Base-by-base conservation (phyloP, 192 early-diverging fungal genomes). In the Podila verticillata region DNA sequence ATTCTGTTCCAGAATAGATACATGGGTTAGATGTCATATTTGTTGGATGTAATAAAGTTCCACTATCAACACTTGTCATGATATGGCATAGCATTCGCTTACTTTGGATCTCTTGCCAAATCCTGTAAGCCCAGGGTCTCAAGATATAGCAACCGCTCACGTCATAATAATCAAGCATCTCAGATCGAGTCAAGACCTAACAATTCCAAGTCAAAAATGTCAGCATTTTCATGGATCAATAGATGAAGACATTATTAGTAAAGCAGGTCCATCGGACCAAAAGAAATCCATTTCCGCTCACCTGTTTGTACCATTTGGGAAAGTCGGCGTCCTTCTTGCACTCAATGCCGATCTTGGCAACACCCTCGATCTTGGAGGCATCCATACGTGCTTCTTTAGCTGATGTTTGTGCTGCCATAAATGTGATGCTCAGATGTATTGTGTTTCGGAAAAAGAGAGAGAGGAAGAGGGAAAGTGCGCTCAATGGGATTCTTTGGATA, bases 151-250 rank as follows among this genome's bases (percentile, higher is more conserved):
- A 99, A 39, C 98, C 98, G 74, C 92, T 94, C 39, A 99, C 92
- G 79, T 98, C 95, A 88, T 99, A 99, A 88, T 98, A 97, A 75
- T 97, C 96, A 82, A 98, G 85, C 98, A 99, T 97, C 81, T 99
- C 98, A 30, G 94, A 93, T 65, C 91, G 89, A 39, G 91, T 91
- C 68, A 99, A 84, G 24, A 95, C 92, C 88, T 93, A 72, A 47
- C 17, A 44, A 36, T 82, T 36, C 29, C 61, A 60, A 60, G n/a
- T n/a, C 60, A 29, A 36, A 6, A 63, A 26, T 1, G 20, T 17
- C 12, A 44, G 4, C 24, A 12, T 26, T 44, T 5, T 24, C 24
- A 4, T 22, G 5, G 10, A 22, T 57, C n/a, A 69, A 4, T 6
- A 32, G 30, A n/a, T 20, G 56, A 36, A 4, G 44, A n/a, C n/a